Conservation (phyloP, 257 asterid genomes). For the Jasminum sambac region DNA sequence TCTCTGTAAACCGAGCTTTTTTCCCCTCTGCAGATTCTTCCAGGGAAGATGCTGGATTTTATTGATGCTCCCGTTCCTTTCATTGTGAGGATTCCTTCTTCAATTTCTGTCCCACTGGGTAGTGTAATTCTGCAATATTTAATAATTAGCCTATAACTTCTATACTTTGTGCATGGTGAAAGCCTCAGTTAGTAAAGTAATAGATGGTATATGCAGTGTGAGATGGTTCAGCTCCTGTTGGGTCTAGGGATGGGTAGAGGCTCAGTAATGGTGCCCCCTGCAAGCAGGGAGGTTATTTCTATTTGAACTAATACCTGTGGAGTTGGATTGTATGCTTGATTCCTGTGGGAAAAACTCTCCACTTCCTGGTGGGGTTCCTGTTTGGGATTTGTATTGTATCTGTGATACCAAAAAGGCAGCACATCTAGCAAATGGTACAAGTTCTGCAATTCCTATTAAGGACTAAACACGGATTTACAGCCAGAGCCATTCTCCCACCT, state of each 20-base stretch:
- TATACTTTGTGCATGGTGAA: neutral
- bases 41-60: constrained; percentile 89
- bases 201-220: neutral
- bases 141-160: neutral
- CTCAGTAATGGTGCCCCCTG: neutral
- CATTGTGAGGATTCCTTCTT: constrained; percentile 56
- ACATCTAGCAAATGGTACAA: neutral
- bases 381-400: neutral
- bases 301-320: neutral
- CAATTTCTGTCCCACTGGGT: neutral
- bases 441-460: neutral
- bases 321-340: neutral
- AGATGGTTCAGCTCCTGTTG: neutral
- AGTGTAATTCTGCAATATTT: neutral
- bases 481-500: neutral
- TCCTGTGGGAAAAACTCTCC: neutral
- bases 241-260: neutral
- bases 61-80: constrained; percentile 98
- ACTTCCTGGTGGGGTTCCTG: neutral
- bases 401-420: neutral
- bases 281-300: neutral
- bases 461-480: neutral
- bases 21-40: constrained; percentile 67
- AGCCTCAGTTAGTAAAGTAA: neutral
- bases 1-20: neutral